phyloP scores from a whole-genome alignment of 257 asterid genomes.

The Solanum rostratum region DNA sequence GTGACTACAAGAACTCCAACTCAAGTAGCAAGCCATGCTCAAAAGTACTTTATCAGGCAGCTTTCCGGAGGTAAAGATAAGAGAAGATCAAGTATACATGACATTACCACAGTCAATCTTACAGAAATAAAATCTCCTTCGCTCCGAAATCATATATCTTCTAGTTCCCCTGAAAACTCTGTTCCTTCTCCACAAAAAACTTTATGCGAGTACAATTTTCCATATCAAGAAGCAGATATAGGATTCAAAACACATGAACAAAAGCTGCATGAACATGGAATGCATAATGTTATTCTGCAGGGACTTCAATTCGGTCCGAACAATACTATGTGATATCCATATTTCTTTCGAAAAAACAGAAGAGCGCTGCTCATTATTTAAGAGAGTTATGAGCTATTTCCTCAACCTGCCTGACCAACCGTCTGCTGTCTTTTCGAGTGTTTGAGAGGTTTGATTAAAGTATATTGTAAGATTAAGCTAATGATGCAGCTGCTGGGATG shows the following conservation, averaged over 20 bases:
- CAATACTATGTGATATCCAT: constrained; percentile 9
- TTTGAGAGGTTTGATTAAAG: not conserved
- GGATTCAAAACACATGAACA: constrained; percentile 17
- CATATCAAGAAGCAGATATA: constrained; percentile 26
- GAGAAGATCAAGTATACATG: constrained; percentile 89
- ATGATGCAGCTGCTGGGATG: not conserved
- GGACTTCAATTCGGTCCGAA: constrained; percentile 34
- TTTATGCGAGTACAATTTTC: constrained; percentile 15
- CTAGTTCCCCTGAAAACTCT: constrained; percentile 22
- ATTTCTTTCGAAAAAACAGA: not conserved
- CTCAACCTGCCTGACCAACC: not conserved
- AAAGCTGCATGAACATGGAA: not conserved
- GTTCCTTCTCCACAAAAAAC: constrained; percentile 9
- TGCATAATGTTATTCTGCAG: constrained; percentile 19
- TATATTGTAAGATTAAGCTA: not conserved
- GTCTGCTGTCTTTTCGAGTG: not conserved
- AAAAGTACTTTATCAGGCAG: constrained; percentile 84
- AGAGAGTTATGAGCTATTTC: not conserved
- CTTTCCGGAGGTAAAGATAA: constrained; percentile 85
- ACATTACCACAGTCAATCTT: constrained; percentile 60
- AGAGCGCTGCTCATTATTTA: not conserved
- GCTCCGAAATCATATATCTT: constrained; percentile 7
- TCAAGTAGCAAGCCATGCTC: constrained; percentile 95
- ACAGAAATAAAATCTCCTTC: constrained; percentile 29
- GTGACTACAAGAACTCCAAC: constrained; percentile 86